Conservation (phyloP, 139 green algal genomes). For the Spirogloea muscicola region DNA sequence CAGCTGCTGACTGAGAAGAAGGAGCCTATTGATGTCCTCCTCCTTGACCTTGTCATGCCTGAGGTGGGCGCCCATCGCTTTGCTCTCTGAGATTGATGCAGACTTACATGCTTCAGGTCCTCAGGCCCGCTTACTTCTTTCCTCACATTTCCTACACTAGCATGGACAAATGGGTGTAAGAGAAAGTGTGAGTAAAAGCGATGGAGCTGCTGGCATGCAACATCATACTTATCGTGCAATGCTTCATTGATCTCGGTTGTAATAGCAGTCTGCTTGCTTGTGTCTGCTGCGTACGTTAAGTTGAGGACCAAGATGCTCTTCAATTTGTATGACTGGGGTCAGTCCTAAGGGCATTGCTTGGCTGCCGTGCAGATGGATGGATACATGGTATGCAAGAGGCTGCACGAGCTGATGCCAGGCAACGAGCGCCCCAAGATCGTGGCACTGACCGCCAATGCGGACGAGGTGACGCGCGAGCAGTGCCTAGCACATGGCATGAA, state of each 20-base stretch:
- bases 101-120: too few relatives aligned
- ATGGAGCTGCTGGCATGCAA: neutral
- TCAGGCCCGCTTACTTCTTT: neutral
- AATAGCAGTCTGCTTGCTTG: neutral
- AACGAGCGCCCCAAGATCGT: slow-evolving; percentile 28
- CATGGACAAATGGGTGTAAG: neutral
- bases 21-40: slow-evolving; percentile 36
- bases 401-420: neutral
- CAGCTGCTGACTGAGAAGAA: slow-evolving; percentile 14
- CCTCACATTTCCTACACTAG: neutral
- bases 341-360: neutral
- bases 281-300: too few relatives aligned
- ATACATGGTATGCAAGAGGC: slow-evolving; percentile 22
- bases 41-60: slow-evolving; percentile 49
- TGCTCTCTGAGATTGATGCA: too few relatives aligned
- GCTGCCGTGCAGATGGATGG: slow-evolving; percentile 24
- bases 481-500: slow-evolving; percentile 46
- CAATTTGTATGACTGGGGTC: too few relatives aligned
- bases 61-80: slow-evolving; percentile 5
- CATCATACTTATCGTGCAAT: neutral
- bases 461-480: slow-evolving; percentile 23
- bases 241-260: neutral
- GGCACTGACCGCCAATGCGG: slow-evolving; percentile 43
- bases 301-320: too few relatives aligned
- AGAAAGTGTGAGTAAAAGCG: neutral